Evolutionary conservation across 2,329 filamentous ascomycete species (phyloP).

Genomic region (Camptophora hylomeconis): DNA sequence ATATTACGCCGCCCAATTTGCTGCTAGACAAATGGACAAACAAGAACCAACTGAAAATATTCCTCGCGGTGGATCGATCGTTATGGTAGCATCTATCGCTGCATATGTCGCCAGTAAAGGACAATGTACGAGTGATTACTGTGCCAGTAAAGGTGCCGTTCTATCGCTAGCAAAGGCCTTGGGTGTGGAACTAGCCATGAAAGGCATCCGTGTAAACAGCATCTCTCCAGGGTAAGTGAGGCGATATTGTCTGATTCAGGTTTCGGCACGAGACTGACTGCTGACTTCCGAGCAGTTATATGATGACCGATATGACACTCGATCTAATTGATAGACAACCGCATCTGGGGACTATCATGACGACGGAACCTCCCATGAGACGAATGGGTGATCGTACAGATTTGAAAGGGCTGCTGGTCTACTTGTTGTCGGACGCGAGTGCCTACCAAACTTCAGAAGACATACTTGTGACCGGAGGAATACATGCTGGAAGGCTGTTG

Average conservation of each 20-base stretch:
- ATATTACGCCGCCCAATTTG: constrained; percentile 35
- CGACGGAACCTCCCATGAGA: constrained; percentile 27
- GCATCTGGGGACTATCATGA: constrained; percentile 23
- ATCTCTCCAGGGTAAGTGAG: constrained; percentile 26
- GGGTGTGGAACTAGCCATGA: constrained; percentile 36
- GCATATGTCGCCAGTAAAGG: constrained; percentile 8
- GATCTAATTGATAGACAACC: constrained; percentile 19
- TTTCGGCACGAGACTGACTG: no score
- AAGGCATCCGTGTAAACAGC: constrained; percentile 34
- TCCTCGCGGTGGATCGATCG: constrained; percentile 7
- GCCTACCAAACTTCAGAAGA: constrained; percentile 28
- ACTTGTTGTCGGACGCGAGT: constrained; percentile 27
- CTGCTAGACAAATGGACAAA: constrained; percentile 37
- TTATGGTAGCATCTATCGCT: constrained; percentile 12
- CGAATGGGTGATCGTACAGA: constrained; percentile 27
- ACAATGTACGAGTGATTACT: constrained; percentile 10
- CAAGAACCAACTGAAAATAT: constrained; percentile 30
- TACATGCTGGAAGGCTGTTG: constrained; percentile 20
- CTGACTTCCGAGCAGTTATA: constrained; percentile 17
- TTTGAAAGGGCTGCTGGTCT: constrained; percentile 28
- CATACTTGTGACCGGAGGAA: constrained; percentile 23
- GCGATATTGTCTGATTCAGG: not conserved
- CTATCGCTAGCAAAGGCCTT: constrained; percentile 22
- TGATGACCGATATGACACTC: constrained; percentile 24
- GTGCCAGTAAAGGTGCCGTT: constrained; percentile 27